Base-by-base conservation (phyloP, 2,329 filamentous ascomycete species). In the Aspergillus sp. region DNA sequence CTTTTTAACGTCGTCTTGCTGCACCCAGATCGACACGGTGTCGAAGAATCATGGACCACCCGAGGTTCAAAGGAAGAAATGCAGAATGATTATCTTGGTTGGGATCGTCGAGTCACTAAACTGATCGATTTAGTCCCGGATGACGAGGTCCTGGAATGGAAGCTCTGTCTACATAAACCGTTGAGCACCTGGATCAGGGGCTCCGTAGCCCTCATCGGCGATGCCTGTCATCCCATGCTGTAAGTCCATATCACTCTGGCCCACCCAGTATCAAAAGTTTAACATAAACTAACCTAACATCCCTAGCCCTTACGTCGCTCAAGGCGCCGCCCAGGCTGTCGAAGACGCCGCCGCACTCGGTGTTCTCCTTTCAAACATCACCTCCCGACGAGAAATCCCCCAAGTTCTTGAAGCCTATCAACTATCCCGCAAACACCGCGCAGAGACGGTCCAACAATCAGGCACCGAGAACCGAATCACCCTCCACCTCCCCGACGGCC, bases 1-100 rank as follows among this genome's bases (percentile, higher is more conserved):
- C 82, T 88, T 66, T 89, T 88, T 76, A 89, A 89, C 73, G 76
- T 89, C 36, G 86, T 85, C 12, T 82, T 85, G 11, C 80, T 84
- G 31, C 86, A 88, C 71, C 86, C 86, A 2, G 86, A 88, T 67
- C 77, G 75, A 63, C 83, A 86, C 70, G 87, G 86, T 57, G 84
- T 85, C 12, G 79, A 80, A 10, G 84, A 85, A 42, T 87, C 84
- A 0, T 89, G 88, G 79, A 89, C 86, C 0, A 88, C 85, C 7
- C 82, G 80, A 63, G 86, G 84, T 11, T 84, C 81, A 62, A 89
- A 89, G 76, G 68, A 77, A 29, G 81, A 76, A 51, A 88, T 89
- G 86, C 71, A 87, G 24, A 74, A 82, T n/a, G 83, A 87, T 31
- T 89, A 85, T 68, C 72, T 69, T 5, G 85, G 86, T 69, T 89